Percentiles rank a stretch among this genome's conserved stretches.
Evolutionary conservation across 208 protist genomes (phyloP).

Genomic region (Leishmania aethiopica): DNA sequence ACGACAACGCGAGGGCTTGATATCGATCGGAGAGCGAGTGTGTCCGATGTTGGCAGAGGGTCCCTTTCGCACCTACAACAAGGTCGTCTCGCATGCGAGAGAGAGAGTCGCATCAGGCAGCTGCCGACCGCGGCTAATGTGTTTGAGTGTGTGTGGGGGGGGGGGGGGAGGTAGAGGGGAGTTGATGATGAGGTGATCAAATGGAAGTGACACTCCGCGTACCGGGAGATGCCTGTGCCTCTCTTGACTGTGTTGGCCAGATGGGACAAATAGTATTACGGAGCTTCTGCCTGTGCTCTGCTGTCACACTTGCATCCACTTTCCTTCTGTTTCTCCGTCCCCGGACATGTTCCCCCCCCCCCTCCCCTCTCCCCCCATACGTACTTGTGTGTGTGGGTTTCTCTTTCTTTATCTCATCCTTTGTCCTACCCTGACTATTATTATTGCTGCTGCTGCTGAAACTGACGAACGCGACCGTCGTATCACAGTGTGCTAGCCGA

Average conservation of each 20-base stretch:
- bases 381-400: neutral
- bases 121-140: neutral
- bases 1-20: neutral
- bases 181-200: neutral
- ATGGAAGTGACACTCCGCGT: neutral
- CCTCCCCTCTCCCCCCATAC: neutral
- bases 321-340: neutral
- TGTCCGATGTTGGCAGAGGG: neutral
- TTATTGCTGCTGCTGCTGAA: neutral
- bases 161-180: neutral
- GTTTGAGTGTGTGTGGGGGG: too few species aligned
- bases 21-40: neutral
- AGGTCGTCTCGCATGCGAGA: neutral
- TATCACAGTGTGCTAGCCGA: neutral
- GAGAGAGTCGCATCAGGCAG: neutral
- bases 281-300: neutral
- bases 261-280: neutral
- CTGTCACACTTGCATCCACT: neutral
- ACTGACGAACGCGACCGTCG: neutral
- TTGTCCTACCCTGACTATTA: neutral
- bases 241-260: neutral
- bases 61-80: neutral
- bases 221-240: neutral
- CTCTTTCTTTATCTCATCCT: neutral
- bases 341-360: neutral